Percentiles rank a stretch among this genome's conserved stretches.
phyloP scores from a whole-genome alignment of 2,329 filamentous ascomycete species.

The Calycina herbarum region DNA sequence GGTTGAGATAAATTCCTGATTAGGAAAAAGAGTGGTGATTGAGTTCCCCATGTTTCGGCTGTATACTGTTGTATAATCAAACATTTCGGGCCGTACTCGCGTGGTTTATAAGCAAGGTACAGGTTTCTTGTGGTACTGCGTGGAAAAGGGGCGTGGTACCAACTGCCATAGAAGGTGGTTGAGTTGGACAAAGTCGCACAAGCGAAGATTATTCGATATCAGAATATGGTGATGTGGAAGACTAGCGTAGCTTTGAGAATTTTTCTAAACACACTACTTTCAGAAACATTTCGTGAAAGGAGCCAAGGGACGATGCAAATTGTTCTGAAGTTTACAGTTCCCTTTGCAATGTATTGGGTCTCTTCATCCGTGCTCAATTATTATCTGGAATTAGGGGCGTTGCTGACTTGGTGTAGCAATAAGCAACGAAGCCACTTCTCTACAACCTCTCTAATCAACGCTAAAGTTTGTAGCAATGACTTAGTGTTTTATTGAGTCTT shows the following conservation, averaged over 20 bases:
- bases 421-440: background rate
- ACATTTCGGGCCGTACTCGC: background rate
- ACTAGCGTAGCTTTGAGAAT: no score
- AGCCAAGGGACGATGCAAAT: background rate
- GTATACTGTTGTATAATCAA: background rate
- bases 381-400: background rate
- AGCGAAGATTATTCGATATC: background rate
- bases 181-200: background rate
- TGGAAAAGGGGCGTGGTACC: background rate
- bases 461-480: no score
- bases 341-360: background rate
- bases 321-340: background rate
- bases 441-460: background rate
- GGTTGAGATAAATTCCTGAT: background rate
- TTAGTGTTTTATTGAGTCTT: no score
- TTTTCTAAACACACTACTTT: no score
- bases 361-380: background rate
- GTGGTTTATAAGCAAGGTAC: background rate
- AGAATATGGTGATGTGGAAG: background rate
- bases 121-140: background rate
- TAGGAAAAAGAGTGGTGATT: background rate
- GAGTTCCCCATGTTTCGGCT: background rate
- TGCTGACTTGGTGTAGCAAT: background rate
- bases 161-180: background rate
- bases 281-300: no score